Evolutionary conservation across 805 yeast genomes (phyloP), one percentile per base, ranked within the genome.

Genomic region (Candida wancherniae): DNA sequence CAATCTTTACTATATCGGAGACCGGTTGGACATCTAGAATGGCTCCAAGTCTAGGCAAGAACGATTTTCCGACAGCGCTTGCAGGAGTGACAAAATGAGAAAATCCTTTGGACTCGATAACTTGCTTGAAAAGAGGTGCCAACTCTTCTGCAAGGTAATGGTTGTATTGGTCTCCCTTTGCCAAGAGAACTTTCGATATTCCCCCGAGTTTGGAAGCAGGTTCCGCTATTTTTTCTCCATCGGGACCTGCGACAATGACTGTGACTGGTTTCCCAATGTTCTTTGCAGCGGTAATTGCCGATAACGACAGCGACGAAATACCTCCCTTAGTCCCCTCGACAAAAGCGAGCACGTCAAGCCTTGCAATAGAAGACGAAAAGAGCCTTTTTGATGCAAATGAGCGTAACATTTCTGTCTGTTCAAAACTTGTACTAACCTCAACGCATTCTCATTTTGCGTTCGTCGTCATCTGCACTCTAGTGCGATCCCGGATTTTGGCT

Each of bases 1-100:
- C 73, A 22, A 90, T 80, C 49, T 74, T 73, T 45, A 73, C 74
- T 36, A 92, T 71, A 53, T 90, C 97, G 16, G 90, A 77, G 29
- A 92, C 62, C 17, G 96, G 97, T 63, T 90, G 97, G 14, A 75
- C 71, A 51, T 90, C 94, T 29, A 90, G 62, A 34, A 82, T 50
- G 1, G 96, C 96, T 19, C 85, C 94, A 14, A 83, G 69, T 44
- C 97, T 72, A 22, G 98, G 97, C 28, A 92, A 62, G 19, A 88
- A 63, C 39, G 81, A 81, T 57, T 88, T 87, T 29, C 97, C 96
- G 14, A 80, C 80, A 1, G 95, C 77, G n/a, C 94, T 78, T 22
- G 90, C 84, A 4, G 94, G 75, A 9, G 81, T 75, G 12, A 90
- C 63, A 36, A 92, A 78, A 55, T 87, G 94, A 10, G 83, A 73